Evolutionary conservation across 106 monocot genomes (phyloP), one percentile per base, ranked within the genome.

Genomic region (Xerophyta viscosa): DNA sequence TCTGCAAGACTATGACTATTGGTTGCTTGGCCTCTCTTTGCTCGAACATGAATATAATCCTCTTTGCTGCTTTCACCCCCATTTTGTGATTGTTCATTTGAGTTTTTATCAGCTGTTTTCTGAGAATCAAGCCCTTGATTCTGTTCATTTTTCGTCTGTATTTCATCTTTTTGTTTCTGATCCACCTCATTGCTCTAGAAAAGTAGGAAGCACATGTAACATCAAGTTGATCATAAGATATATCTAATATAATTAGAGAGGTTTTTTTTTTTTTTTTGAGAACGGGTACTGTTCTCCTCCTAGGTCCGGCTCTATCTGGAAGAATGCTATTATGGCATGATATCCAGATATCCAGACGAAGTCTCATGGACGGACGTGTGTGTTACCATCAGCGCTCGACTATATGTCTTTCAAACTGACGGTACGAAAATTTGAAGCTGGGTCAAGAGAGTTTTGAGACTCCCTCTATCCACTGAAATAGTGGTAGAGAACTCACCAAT

Each of bases 1-100:
- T 91, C 91, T 41, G 91, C 91, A 27, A 86, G 86, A 61, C 85
- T 91, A 63, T 91, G 91, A 41, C 91, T 91, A 41, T 91, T 91
- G 28, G 91, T 86, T 2, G 91, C 85, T 47, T 91, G 86, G 29
- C 91, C 86, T 51, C 91, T 52, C 60, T 82, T 86, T n/a, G 86
- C 91, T 43, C 86, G 60, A 28, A 86, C 49, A 77, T 91, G 91
- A 50, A 82, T 71, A 41, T 78, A 81, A 44, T 81, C 78, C 45
- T 88, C 66, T 49, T 62, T 69, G 0, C 26, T 4, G 24, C 64
- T 36, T 62, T 62, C 56, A 9, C 18, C 5, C 39, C 31, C 48
- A 46, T 61, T 68, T 14, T 62, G 48, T 0, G 64, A 37, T 7
- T 17, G 20, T 24, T 65, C 75, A 24, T 76, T 65, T 27, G 39